phyloP scores from a whole-genome alignment of 2,329 filamentous ascomycete genomes.

The Alternaria triticimaculans region DNA sequence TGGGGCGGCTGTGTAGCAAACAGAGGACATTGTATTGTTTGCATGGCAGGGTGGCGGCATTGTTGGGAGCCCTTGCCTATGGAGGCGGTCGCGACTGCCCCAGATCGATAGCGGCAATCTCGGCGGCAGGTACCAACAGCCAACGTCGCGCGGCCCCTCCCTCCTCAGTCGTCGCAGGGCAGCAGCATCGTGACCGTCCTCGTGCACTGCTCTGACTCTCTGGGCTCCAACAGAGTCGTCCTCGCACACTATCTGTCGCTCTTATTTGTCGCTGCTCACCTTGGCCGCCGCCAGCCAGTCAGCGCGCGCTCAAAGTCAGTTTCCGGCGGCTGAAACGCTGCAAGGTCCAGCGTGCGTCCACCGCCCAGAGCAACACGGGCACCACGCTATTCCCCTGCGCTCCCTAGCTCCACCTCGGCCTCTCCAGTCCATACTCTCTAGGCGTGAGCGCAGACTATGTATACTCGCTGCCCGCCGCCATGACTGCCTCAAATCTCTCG shows the following conservation, averaged over 20 bases:
- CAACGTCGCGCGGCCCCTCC: constrained; percentile 9
- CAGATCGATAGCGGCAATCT: constrained; percentile 20
- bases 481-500: constrained; percentile 32
- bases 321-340: constrained; percentile 44
- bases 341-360: constrained; percentile 41
- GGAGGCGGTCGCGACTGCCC: constrained; percentile 9
- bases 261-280: constrained; percentile 29
- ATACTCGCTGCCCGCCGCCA: constrained; percentile 35
- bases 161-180: constrained; percentile 1
- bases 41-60: not conserved
- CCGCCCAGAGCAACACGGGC: constrained; percentile 25
- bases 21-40: not conserved
- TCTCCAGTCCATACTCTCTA: constrained; percentile 1
- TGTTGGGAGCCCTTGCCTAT: not conserved
- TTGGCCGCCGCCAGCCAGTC: constrained; percentile 28
- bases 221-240: constrained; percentile 8
- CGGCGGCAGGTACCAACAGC: constrained; percentile 22
- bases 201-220: constrained; percentile 23
- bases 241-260: constrained; percentile 37
- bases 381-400: constrained; percentile 23
- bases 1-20: not conserved
- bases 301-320: constrained; percentile 22
- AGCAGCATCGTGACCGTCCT: constrained; percentile 7
- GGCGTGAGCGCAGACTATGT: constrained; percentile 31
- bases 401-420: constrained; percentile 22